Evolutionary conservation across 768 basidiomycete species (phyloP).

Genomic region (Kwoniella pini): DNA sequence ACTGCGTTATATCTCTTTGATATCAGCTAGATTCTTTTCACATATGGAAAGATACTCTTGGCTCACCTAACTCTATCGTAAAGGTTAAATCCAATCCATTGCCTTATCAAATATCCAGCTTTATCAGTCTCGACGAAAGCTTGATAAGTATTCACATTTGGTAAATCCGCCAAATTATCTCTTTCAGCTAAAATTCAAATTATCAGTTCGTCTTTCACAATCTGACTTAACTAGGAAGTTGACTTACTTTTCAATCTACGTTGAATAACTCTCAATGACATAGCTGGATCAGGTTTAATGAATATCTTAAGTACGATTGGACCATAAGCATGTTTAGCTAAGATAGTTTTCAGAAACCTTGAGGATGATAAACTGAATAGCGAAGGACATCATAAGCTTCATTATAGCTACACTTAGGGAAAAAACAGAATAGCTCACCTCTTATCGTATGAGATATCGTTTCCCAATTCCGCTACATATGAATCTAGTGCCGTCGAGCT

Average conservation of each 20-base stretch:
- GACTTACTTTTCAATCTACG: slow-evolving; percentile 69
- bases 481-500: slow-evolving; percentile 72
- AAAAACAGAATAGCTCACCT: slow-evolving; percentile 60
- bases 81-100: slow-evolving; percentile 90
- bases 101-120: slow-evolving; percentile 90
- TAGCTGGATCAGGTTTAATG: slow-evolving; percentile 85
- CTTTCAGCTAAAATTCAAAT: slow-evolving; percentile 66
- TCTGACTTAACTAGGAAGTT: not conserved
- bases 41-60: too few relatives aligned
- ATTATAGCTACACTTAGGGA: not conserved
- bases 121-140: slow-evolving; percentile 90
- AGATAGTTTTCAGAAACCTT: slow-evolving; percentile 80
- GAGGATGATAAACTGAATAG: slow-evolving; percentile 65
- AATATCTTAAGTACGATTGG: slow-evolving; percentile 90
- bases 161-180: slow-evolving; percentile 77
- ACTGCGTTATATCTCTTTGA: slow-evolving; percentile 57
- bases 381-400: not conserved
- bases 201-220: not conserved
- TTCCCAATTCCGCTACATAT: slow-evolving; percentile 82
- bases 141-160: slow-evolving; percentile 87
- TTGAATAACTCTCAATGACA: slow-evolving; percentile 73
- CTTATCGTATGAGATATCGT: slow-evolving; percentile 86
- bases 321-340: slow-evolving; percentile 79
- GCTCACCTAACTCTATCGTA: slow-evolving; percentile 99
- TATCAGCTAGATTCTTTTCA: too few relatives aligned